Percentiles rank a stretch among this genome's conserved stretches.
Conservation (phyloP, 2,329 filamentous ascomycete species). For the Talaromyces piceae region DNA sequence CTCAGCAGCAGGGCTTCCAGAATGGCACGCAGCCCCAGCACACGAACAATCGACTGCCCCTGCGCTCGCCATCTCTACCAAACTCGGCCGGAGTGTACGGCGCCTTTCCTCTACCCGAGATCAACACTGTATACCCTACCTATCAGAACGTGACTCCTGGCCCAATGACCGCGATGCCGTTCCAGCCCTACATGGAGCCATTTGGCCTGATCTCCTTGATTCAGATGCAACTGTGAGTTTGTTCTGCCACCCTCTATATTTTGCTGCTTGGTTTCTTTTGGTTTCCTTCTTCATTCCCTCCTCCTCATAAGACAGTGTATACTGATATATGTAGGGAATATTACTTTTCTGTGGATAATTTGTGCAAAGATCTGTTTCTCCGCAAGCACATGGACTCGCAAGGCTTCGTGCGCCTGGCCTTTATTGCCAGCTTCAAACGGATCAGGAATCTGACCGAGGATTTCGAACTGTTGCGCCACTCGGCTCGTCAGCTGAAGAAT, state of each 20-base stretch:
- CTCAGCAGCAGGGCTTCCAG: slow-evolving; percentile 29
- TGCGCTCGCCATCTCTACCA: slow-evolving; percentile 57
- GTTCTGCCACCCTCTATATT: background rate
- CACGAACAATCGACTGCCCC: slow-evolving; percentile 44
- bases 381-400: slow-evolving; percentile 91
- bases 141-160: slow-evolving; percentile 47
- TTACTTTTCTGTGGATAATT: slow-evolving; percentile 94
- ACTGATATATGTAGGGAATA: slow-evolving; percentile 61
- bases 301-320: slow-evolving; percentile 11
- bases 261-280: too few relatives aligned
- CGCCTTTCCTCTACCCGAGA: slow-evolving; percentile 38
- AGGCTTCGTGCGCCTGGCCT: slow-evolving; percentile 73
- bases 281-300: too few relatives aligned
- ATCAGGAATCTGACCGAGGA: slow-evolving; percentile 67
- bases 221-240: slow-evolving; percentile 50
- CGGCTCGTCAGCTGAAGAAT: slow-evolving; percentile 62
- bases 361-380: slow-evolving; percentile 86
- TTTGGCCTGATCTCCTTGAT: slow-evolving; percentile 51
- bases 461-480: slow-evolving; percentile 63
- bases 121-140: slow-evolving; percentile 47
- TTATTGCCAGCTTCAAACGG: slow-evolving; percentile 81
- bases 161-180: slow-evolving; percentile 52
- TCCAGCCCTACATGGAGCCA: slow-evolving; percentile 52
- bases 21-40: slow-evolving; percentile 32
- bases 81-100: slow-evolving; percentile 45